These are phyloP conservation scores for Limtongozyma cylindracea DNA, from an alignment of 805 yeast species.

Conservation along the genomic window DNA sequence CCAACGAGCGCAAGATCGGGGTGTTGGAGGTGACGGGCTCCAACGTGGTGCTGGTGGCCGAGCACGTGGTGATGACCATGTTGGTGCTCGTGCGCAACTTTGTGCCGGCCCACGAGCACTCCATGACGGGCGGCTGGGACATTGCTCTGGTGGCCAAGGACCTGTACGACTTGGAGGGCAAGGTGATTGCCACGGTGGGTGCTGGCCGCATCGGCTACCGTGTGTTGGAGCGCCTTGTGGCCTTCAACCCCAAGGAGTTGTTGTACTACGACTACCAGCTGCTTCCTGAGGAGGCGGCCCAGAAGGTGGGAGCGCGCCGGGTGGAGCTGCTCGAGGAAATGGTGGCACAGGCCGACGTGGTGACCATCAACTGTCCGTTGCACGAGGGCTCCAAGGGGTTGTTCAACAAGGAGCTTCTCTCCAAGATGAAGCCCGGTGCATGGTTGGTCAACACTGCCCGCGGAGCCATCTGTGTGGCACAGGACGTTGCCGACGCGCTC, in stretches of 20 bases:
- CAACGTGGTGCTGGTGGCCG: conserved; percentile 60
- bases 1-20: conserved; percentile 33
- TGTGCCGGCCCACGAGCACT: conserved; percentile 55
- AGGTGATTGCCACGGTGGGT: conserved; percentile 59
- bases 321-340: conserved; percentile 36
- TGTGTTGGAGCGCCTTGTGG: conserved; percentile 41
- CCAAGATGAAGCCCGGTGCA: conserved; percentile 51
- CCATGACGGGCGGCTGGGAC: conserved; percentile 39
- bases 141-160: conserved; percentile 50
- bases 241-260: conserved; percentile 54
- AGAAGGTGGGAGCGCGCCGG: conserved; percentile 18
- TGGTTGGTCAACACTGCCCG: conserved; percentile 61
- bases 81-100: conserved; percentile 49
- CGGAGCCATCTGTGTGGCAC: conserved; percentile 53
- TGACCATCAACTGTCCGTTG: conserved; percentile 56
- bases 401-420: conserved; percentile 35
- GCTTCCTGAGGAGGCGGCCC: conserved; percentile 23
- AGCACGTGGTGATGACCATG: conserved; percentile 56
- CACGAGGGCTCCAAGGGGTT: conserved; percentile 46
- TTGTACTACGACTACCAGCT: conserved; percentile 56
- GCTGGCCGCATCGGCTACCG: conserved; percentile 66
- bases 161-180: conserved; percentile 51
- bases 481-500: conserved; percentile 58
- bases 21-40: conserved; percentile 71
- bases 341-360: conserved; percentile 43